Evolutionary conservation across 352 stramenopile genomes (phyloP).

Genomic region (Phytophthora citricola): DNA sequence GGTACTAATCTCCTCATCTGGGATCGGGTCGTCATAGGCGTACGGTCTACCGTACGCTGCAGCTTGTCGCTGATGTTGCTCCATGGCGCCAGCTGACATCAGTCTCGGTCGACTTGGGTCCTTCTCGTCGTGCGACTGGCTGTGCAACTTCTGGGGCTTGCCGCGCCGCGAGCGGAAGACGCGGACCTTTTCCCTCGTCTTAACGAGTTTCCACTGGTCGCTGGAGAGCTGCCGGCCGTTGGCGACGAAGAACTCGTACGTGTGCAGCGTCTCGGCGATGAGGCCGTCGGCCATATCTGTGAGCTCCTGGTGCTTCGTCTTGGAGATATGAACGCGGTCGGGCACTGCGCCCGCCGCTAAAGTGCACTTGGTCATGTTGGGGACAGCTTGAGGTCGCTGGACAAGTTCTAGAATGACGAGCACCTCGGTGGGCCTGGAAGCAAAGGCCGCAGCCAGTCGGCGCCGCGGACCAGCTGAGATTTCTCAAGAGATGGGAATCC

Average conservation of each 20-base stretch:
- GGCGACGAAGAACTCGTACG: conserved; percentile 59
- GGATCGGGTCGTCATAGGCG: conserved; percentile 29
- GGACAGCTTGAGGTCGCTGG: not conserved
- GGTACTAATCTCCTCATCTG: conserved; percentile 27
- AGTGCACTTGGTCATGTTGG: conserved; percentile 20
- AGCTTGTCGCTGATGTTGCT: conserved; percentile 33
- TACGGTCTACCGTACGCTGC: conserved; percentile 30
- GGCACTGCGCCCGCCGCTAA: conserved; percentile 10
- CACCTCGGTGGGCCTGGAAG: conserved; percentile 18
- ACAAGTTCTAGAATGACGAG: conserved; percentile 25
- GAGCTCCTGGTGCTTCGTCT: conserved; percentile 44
- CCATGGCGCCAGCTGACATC: conserved; percentile 40
- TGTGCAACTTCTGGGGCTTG: conserved; percentile 32
- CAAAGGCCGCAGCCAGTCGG: conserved; percentile 1
- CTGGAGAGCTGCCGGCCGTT: conserved; percentile 40
- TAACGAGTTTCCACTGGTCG: conserved; percentile 60
- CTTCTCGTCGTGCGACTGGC: conserved; percentile 30
- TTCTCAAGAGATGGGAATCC: conserved; percentile 23
- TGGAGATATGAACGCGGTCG: conserved; percentile 22
- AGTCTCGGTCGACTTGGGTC: conserved; percentile 45
- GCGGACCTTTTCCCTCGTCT: conserved; percentile 54
- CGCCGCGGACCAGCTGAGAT: conserved; percentile 21
- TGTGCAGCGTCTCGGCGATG: conserved; percentile 62
- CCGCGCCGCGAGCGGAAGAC: conserved; percentile 55
- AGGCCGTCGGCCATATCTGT: conserved; percentile 57